A percentile compares a stretch with the other conserved stretches of the same genome.
Conservation (phyloP, 805 yeast genomes). For the Kluyveromyces lactis region DNA sequence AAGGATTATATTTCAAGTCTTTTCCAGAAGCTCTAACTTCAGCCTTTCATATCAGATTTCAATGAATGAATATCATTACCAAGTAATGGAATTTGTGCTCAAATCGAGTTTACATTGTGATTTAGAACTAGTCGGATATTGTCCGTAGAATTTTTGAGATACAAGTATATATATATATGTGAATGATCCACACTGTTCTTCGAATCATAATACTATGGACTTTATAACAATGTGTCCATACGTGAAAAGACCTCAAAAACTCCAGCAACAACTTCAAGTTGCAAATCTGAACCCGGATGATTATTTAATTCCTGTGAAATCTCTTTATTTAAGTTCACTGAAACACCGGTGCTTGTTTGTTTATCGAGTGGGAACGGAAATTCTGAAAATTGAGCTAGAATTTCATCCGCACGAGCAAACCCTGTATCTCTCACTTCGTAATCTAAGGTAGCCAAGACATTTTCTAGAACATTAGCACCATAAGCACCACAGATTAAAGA, state of each 20-base stretch:
- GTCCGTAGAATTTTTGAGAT: too few species aligned
- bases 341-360: slow-evolving; percentile 56
- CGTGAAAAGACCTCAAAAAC: slow-evolving; percentile 83
- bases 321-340: slow-evolving; percentile 52
- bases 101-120: too few species aligned
- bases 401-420: slow-evolving; percentile 87
- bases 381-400: slow-evolving; percentile 72
- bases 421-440: slow-evolving; percentile 91
- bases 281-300: slow-evolving; percentile 43
- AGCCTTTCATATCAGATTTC: too few species aligned
- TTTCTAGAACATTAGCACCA: slow-evolving; percentile 95
- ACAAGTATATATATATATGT: too few species aligned
- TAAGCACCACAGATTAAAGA: slow-evolving; percentile 81
- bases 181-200: neutral
- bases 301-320: slow-evolving; percentile 37
- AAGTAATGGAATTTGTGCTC: too few species aligned
- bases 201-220: neutral
- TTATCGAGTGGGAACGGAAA: slow-evolving; percentile 64
- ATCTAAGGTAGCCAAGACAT: slow-evolving; percentile 64
- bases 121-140: too few species aligned
- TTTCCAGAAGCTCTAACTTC: neutral
- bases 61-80: too few species aligned
- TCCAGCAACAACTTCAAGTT: slow-evolving; percentile 85
- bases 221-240: slow-evolving; percentile 78
- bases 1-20: slow-evolving; percentile 12